Conservation (phyloP, 495 filamentous ascomycete species). For the Aspergillus sparsus region DNA sequence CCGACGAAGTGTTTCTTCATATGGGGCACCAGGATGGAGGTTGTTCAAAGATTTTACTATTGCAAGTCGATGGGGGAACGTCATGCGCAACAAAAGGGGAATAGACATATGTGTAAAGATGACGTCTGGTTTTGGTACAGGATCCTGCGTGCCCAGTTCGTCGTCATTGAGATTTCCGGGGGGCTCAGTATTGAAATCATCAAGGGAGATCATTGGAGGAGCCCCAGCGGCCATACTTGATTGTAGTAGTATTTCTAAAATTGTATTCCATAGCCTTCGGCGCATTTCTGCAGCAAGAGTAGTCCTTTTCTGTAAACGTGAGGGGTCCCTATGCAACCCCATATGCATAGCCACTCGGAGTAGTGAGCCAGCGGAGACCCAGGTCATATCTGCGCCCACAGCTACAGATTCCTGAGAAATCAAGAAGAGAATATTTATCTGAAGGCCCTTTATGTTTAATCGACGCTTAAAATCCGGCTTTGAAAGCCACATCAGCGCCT, state of each 20-base stretch:
- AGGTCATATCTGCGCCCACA: slow-evolving; percentile 52
- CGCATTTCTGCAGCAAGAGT: slow-evolving; percentile 56
- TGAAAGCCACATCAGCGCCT: slow-evolving; percentile 55
- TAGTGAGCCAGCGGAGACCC: slow-evolving; percentile 57
- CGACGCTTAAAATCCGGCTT: slow-evolving; percentile 52
- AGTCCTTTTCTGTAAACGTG: slow-evolving; percentile 42
- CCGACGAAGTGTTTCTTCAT: slow-evolving; percentile 41
- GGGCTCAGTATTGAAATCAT: slow-evolving; percentile 56
- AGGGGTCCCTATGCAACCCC: slow-evolving; percentile 63
- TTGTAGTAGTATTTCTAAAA: slow-evolving; percentile 55
- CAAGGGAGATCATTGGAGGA: slow-evolving; percentile 46
- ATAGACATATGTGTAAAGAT: slow-evolving; percentile 47
- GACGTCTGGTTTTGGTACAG: slow-evolving; percentile 33
- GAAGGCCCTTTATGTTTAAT: slow-evolving; percentile 45
- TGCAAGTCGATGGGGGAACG: slow-evolving; percentile 47
- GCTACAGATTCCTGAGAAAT: slow-evolving; percentile 49
- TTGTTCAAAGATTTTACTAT: slow-evolving; percentile 51
- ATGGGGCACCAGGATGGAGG: slow-evolving; percentile 33
- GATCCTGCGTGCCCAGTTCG: slow-evolving; percentile 31
- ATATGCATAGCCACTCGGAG: slow-evolving; percentile 59
- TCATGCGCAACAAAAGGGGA: slow-evolving; percentile 46
- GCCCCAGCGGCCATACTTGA: slow-evolving; percentile 55
- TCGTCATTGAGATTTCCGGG: slow-evolving; percentile 53
- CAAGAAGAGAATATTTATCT: slow-evolving; percentile 51
- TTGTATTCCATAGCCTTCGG: slow-evolving; percentile 61